These are phyloP conservation scores for Millerozyma miso DNA, from an alignment of 805 yeast genomes.

Conservation along the genomic window DNA sequence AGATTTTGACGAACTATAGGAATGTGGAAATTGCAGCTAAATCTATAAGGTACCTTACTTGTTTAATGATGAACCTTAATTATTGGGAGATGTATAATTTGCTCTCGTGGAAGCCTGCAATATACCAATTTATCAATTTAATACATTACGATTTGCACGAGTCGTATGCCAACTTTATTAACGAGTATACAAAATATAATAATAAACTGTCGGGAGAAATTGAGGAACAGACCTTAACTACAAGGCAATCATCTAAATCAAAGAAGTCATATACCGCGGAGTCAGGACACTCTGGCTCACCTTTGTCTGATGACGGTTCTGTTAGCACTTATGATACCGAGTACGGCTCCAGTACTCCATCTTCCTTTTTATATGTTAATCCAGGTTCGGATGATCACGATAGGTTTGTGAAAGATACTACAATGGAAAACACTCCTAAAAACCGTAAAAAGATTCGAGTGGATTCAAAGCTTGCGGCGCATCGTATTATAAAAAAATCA, in stretches of 20 bases:
- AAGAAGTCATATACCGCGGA: conserved; percentile 1
- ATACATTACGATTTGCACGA: conserved; percentile 38
- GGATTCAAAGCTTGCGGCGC: conserved; percentile 25
- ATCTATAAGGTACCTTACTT: conserved; percentile 35
- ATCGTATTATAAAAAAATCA: conserved; percentile 24
- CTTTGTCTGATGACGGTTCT: conserved; percentile 6
- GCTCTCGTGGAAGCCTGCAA: conserved; percentile 38
- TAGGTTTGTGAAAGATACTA: conserved; percentile 15
- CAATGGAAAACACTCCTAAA: conserved; percentile 12
- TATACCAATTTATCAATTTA: conserved; percentile 35
- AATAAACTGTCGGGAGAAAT: conserved; percentile 13
- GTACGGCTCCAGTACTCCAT: conserved; percentile 10
- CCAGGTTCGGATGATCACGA: conserved; percentile 20
- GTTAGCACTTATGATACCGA: conserved; percentile 4
- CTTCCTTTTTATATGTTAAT: conserved; percentile 11
- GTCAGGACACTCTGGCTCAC: conserved; percentile 3
- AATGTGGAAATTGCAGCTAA: conserved; percentile 29
- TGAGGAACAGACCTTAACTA: neutral
- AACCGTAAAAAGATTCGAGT: conserved; percentile 17
- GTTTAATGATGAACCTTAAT: conserved; percentile 32
- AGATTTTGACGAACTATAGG: conserved; percentile 26
- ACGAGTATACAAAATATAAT: conserved; percentile 28
- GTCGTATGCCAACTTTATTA: conserved; percentile 32
- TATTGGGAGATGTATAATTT: conserved; percentile 44
- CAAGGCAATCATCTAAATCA: neutral